Evolutionary conservation across 208 protist genomes (phyloP), one percentile per base, ranked within the genome.

Genomic region (Leishmania turanica): DNA sequence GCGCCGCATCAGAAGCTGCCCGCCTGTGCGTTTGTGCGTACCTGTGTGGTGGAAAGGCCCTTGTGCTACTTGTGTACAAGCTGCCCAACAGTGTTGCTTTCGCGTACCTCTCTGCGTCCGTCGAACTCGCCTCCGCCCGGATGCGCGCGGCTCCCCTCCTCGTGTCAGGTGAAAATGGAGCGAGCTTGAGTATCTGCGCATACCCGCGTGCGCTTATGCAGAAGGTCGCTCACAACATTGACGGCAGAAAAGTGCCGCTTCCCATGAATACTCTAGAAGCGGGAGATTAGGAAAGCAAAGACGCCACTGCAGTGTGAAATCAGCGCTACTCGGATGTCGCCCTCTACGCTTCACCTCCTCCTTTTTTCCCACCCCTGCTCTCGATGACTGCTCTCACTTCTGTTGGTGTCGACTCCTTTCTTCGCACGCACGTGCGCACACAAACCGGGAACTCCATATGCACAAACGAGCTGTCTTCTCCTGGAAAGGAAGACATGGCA

Each of bases 401-500:
- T 24, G 31, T 21, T 70, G 37, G 15, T 70, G 65, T 9, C 40
- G 0, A 68, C 64, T 56, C 45, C 9, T 72, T 40, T 54, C 34
- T 40, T 4, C 11, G 19, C 51, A 78, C 47, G 53, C 70, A 19
- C 49, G 65, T 49, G 37, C 37, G 5, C 31, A 47, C 65, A 47
- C 11, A 42, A 70, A 45, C 49, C 37, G 42, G 31, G 7, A 34
- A 17, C 17, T 9, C 1, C 2, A 34, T 45, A 70, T 45, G 7
- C 19, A 2, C 31, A 13, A 47, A 49, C 15, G 34, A 42, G 21
- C 24, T 19, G 17, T 2, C 5, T n/a, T 42, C 40, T 24, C 8
- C 31, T 13, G 1, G 21, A 64, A 62, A 72, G 54, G 47, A 60
- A 78, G 74, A 79, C 77, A 84, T 83, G 80, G 80, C 80, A 79